Percentiles rank a stretch among this genome's conserved stretches.
These are phyloP conservation scores for Cercospora zeae-maydis DNA, from an alignment of 2,329 filamentous ascomycete genomes.

Conservation along the genomic window DNA sequence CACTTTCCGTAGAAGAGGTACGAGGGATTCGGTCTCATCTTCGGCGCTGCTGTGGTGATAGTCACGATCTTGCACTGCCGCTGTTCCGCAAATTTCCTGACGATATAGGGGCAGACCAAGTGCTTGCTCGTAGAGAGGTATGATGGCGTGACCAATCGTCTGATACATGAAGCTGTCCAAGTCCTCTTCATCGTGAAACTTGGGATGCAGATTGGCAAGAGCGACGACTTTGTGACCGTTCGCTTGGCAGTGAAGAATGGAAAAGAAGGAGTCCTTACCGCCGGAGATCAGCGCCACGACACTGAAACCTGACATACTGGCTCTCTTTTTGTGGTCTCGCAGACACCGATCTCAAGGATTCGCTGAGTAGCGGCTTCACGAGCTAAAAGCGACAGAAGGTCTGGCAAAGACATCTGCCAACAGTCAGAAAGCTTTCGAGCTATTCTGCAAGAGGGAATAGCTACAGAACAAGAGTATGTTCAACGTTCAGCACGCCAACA, in stretches of 20 bases:
- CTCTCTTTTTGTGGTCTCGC: neutral
- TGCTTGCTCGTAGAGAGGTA: slow-evolving; percentile 78
- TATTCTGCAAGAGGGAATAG: slow-evolving; percentile 2
- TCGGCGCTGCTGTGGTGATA: slow-evolving; percentile 51
- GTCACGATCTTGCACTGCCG: slow-evolving; percentile 66
- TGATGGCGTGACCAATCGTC: slow-evolving; percentile 83
- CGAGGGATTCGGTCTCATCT: slow-evolving; percentile 87
- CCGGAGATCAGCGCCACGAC: slow-evolving; percentile 93
- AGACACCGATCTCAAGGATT: neutral
- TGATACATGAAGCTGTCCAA: slow-evolving; percentile 99
- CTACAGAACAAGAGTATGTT: slow-evolving; percentile 23
- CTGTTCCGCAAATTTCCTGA: slow-evolving; percentile 67
- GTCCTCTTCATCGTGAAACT: slow-evolving; percentile 48
- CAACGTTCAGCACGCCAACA: slow-evolving; percentile 37
- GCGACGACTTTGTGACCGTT: slow-evolving; percentile 85
- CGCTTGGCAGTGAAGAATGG: slow-evolving; percentile 80
- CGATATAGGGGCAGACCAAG: slow-evolving; percentile 82
- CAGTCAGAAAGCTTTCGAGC: slow-evolving; percentile 8
- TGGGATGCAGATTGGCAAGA: slow-evolving; percentile 80
- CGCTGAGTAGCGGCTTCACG: neutral
- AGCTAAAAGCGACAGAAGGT: neutral
- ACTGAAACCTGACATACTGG: slow-evolving; percentile 47
- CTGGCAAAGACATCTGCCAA: neutral
- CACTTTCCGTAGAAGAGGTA: slow-evolving; percentile 68
- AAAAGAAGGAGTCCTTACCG: slow-evolving; percentile 95